Percentiles rank a stretch among this genome's conserved stretches.
Evolutionary conservation across 2,329 filamentous ascomycete species (phyloP).

Genomic region (Trichoderma polysporum): DNA sequence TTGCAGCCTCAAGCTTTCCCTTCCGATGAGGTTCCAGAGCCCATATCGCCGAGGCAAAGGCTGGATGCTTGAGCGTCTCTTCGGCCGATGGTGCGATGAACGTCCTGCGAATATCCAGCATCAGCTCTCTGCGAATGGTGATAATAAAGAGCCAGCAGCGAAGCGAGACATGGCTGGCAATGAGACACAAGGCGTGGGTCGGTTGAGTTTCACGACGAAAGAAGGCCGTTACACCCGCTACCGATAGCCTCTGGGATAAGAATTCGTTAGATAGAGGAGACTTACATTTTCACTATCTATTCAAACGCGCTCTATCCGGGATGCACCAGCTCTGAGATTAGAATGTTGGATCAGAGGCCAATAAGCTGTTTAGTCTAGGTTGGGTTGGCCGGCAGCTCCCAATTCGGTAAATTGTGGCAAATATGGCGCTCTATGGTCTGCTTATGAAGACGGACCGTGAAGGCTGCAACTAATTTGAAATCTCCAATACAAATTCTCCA

Average conservation of each 20-base stretch:
- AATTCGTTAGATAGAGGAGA: not conserved
- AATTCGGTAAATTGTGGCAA: not conserved
- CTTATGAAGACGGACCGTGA: not conserved
- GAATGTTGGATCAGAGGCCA: not conserved
- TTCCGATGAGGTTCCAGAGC: constrained; percentile 63
- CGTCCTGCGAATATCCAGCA: constrained; percentile 13
- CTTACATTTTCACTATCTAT: not conserved
- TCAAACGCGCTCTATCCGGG: not conserved
- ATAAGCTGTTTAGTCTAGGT: not conserved
- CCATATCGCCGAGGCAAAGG: constrained; percentile 67
- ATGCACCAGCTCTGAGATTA: not conserved
- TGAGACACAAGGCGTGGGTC: not conserved
- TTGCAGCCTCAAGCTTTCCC: constrained; percentile 64
- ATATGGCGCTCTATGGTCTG: not conserved
- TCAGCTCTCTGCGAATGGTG: not conserved
- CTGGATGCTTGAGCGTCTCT: constrained; percentile 63
- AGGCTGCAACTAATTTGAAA: not conserved
- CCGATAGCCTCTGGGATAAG: not conserved
- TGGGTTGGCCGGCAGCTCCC: not conserved
- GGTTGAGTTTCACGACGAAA: not conserved
- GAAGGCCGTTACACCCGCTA: not conserved
- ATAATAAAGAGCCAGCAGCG: not conserved
- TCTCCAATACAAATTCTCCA: not conserved
- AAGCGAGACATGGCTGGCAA: not conserved
- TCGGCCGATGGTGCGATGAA: constrained; percentile 46